These are phyloP conservation scores for Tuber borchii DNA, from an alignment of 495 filamentous ascomycete genomes.

Conservation along the genomic window DNA sequence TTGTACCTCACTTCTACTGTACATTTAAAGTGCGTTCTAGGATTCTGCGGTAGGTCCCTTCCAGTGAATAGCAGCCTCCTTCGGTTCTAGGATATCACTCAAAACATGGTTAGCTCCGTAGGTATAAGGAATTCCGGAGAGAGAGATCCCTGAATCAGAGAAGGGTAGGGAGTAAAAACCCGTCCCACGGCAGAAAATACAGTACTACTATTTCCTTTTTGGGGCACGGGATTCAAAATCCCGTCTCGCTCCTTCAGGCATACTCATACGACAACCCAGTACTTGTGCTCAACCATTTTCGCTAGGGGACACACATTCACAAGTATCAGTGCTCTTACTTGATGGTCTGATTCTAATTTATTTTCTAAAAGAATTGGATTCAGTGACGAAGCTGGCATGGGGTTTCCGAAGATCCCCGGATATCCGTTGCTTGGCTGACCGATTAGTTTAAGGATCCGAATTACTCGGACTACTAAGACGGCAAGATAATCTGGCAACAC, in stretches of 20 bases:
- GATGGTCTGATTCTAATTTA: not conserved
- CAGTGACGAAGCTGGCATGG: not conserved
- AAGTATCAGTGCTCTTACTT: not conserved
- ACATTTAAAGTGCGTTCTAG: not conserved
- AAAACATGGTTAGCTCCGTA: too few species aligned
- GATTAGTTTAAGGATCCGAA: not conserved
- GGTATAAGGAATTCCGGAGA: not conserved
- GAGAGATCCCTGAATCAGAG: not conserved
- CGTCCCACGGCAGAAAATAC: not conserved
- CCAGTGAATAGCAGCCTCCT: too few species aligned
- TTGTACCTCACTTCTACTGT: not conserved
- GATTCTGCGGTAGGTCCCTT: too few species aligned
- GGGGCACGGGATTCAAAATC: not conserved
- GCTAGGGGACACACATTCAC: not conserved
- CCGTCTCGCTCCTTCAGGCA: not conserved
- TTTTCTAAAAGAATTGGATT: not conserved
- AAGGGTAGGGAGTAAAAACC: not conserved
- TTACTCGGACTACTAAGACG: not conserved
- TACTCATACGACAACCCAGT: not conserved
- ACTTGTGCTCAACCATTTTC: not conserved
- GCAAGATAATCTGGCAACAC: not conserved
- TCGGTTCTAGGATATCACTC: too few species aligned
- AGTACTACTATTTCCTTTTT: not conserved
- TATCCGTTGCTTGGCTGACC: not conserved
- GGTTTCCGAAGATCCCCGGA: not conserved